Evolutionary conservation across 163 green algal genomes (phyloP).

Genomic region (Volvox carteri): DNA sequence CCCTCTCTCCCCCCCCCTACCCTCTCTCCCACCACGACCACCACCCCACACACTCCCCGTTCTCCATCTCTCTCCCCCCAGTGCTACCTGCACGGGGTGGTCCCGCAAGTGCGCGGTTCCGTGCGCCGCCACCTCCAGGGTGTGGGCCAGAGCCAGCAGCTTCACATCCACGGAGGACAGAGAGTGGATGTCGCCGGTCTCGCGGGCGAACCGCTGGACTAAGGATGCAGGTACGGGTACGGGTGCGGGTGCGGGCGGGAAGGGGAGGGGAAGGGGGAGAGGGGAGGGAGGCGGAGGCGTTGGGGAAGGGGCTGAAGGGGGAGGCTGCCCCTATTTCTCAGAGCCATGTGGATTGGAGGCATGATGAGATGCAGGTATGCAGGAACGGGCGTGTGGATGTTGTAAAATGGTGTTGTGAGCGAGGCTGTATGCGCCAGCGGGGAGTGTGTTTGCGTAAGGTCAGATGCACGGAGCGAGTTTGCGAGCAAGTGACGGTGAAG

Average conservation of each 20-base stretch:
- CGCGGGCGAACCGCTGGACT: constrained; percentile 90
- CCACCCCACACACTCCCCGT: not conserved
- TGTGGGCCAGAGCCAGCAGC: constrained; percentile 89
- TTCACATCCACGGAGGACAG: constrained; percentile 88
- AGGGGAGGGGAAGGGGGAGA: not conserved
- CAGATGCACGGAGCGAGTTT: not conserved
- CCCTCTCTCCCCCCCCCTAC: too few relatives aligned
- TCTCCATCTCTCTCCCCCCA: not conserved
- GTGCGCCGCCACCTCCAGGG: constrained; percentile 83
- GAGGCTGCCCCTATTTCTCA: too few relatives aligned
- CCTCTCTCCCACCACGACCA: too few relatives aligned
- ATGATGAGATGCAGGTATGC: too few relatives aligned
- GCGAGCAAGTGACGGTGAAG: too few relatives aligned
- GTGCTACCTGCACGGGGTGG: constrained; percentile 67
- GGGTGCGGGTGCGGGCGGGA: not conserved
- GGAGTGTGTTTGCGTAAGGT: not conserved
- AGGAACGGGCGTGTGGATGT: too few relatives aligned
- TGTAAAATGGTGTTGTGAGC: not conserved
- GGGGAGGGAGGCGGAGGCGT: not conserved
- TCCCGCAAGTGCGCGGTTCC: constrained; percentile 76
- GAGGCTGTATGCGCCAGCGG: not conserved
- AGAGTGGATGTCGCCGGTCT: constrained; percentile 90
- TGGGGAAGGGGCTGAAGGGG: not conserved
- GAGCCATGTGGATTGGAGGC: not conserved
- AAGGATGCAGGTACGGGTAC: not conserved